A percentile compares a stretch with the other conserved stretches of the same genome.
Conservation (phyloP, 1,139 yeast genomes). For the Yamadazyma pseudoaaseri region DNA sequence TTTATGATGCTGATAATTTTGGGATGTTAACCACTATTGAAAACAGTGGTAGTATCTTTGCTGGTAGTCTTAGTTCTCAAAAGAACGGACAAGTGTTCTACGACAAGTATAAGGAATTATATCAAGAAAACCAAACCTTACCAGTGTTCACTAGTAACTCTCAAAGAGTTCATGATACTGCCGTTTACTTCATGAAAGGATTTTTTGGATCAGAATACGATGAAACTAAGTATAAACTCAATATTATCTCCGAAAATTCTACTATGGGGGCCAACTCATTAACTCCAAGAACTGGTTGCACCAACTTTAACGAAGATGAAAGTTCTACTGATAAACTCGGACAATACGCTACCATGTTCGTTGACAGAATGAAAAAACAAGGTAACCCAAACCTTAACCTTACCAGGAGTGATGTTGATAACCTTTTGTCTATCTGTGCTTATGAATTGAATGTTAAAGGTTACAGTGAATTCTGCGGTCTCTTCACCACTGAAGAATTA, state of each 20-base stretch:
- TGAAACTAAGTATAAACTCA: slow-evolving; percentile 20
- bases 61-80: slow-evolving; percentile 32
- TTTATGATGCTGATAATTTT: slow-evolving; percentile 21
- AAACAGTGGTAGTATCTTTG: slow-evolving; percentile 27
- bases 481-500: slow-evolving; percentile 51
- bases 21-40: slow-evolving; percentile 30
- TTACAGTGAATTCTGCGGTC: slow-evolving; percentile 43
- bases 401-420: slow-evolving; percentile 38
- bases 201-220: slow-evolving; percentile 22
- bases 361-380: slow-evolving; percentile 33
- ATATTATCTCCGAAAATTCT: slow-evolving; percentile 25
- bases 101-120: slow-evolving; percentile 30
- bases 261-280: slow-evolving; percentile 36
- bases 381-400: slow-evolving; percentile 37
- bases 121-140: slow-evolving; percentile 17
- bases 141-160: slow-evolving; percentile 37
- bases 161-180: slow-evolving; percentile 28
- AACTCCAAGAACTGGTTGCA: slow-evolving; percentile 28
- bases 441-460: slow-evolving; percentile 56
- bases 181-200: slow-evolving; percentile 32
- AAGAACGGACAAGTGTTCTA: slow-evolving; percentile 36
- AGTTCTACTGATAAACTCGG: slow-evolving; percentile 6
- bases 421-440: slow-evolving; percentile 48
- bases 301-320: slow-evolving; percentile 10
- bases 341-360: slow-evolving; percentile 19